These are phyloP conservation scores for Heteromeles arbutifolia DNA, from an alignment of 306 rosid genomes.

Conservation along the genomic window DNA sequence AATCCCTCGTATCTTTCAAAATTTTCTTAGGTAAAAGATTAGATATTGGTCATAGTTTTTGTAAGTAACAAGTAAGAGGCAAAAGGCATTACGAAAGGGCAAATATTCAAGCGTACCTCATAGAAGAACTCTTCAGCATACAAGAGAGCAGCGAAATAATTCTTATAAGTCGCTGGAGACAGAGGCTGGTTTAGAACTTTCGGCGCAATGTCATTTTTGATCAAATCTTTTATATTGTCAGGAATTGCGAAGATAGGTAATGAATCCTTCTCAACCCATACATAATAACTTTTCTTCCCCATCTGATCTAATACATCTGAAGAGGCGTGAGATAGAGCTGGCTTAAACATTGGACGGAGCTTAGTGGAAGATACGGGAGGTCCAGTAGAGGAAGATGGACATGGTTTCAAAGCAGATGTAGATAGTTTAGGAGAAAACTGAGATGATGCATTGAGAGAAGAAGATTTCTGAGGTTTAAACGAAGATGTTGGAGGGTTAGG, in stretches of 20 bases:
- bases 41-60: background rate
- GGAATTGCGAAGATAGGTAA: constrained; percentile 21
- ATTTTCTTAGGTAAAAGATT: background rate
- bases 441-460: background rate
- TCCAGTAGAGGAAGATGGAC: background rate
- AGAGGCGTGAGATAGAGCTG: background rate
- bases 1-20: background rate
- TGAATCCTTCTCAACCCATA: constrained; percentile 6
- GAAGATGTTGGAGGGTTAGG: background rate
- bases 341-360: background rate
- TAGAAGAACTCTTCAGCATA: constrained; percentile 33
- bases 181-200: constrained; percentile 16
- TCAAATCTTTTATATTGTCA: constrained; percentile 17
- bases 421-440: background rate
- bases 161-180: constrained; percentile 27
- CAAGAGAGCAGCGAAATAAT: constrained; percentile 31
- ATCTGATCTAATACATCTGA: background rate
- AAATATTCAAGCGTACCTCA: constrained; percentile 16
- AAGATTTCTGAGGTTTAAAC: background rate
- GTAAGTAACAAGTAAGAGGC: background rate
- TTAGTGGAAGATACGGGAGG: background rate
- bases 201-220: constrained; percentile 26
- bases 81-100: background rate
- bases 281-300: constrained; percentile 7
- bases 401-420: background rate